Conservation (phyloP, 495 filamentous ascomycete species). For the Aspergillus sclerotioniger region DNA sequence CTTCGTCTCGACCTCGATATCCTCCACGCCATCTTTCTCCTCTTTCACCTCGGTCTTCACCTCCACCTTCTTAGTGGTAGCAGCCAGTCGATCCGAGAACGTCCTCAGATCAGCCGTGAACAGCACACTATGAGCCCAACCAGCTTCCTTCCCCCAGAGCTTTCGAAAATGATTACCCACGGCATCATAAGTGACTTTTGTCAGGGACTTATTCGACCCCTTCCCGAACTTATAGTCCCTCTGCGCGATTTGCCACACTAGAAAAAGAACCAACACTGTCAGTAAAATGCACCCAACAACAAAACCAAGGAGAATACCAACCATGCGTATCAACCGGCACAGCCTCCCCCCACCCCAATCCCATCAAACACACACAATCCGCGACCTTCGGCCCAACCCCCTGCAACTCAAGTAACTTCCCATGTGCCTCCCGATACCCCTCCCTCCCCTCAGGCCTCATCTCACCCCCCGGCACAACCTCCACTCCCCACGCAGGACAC, state of each 20-base stretch:
- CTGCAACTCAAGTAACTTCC: conserved; percentile 69
- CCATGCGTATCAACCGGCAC: conserved; percentile 96
- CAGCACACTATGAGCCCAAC: conserved; percentile 95
- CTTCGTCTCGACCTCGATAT: conserved; percentile 25
- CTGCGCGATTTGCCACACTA: conserved; percentile 96
- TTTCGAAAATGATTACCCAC: conserved; percentile 86
- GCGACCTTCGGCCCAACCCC: conserved; percentile 96
- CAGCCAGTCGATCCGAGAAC: conserved; percentile 66
- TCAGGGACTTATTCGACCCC: conserved; percentile 79
- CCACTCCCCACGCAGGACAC: conserved; percentile 54
- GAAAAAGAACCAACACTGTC: neutral
- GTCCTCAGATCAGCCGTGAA: conserved; percentile 91
- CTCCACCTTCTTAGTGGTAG: conserved; percentile 40
- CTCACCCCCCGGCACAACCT: conserved; percentile 34
- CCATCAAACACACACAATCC: conserved; percentile 96
- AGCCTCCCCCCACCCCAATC: conserved; percentile 91
- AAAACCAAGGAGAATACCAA: conserved; percentile 31
- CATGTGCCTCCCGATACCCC: conserved; percentile 80
- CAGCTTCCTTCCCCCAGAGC: conserved; percentile 91
- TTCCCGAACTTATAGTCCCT: conserved; percentile 92
- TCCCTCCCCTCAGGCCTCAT: conserved; percentile 57
- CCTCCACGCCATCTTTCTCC: conserved; percentile 16
- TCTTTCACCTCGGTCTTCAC: conserved; percentile 49
- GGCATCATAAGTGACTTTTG: conserved; percentile 82
- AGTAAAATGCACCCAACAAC: conserved; percentile 1